Base-by-base conservation (phyloP, 2,329 filamentous ascomycete genomes). In the Graphiopsis chlorocephala region DNA sequence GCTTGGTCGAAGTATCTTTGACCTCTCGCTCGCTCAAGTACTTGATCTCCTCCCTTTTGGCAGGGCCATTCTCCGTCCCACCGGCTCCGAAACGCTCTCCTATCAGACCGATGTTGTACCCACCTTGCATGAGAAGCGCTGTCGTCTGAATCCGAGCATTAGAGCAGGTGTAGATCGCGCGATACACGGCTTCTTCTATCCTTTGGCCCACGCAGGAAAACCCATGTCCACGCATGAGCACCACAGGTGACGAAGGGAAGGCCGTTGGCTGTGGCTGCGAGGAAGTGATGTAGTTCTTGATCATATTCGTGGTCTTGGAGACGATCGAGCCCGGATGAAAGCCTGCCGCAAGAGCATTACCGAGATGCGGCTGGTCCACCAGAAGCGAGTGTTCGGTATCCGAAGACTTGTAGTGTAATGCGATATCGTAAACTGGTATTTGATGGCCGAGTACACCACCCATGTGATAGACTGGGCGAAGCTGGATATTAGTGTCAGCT, bases 151-250 rank as follows among this genome's bases (percentile, higher is more conserved):
- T 71, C 56, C 76, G 74, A 1, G 81, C 80, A 45, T 77, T 77
- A 3, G 67, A 65, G 60, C 70, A 72, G 1, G 79, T 81, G 68
- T 79, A 82, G 23, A 81, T 77, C 1, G 79, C 77, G 61, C 80
- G 77, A 65, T 77, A 81, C 0, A 82, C 80, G 0, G 76, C 79
- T 67, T 81, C 79, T 68, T 81, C 77, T 63, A 82, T 78, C 10
- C 75, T 74, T 2, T 72, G 70, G 0, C 78, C 80, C 0, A 77
- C 71, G 12, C 76, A 78, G 1, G 79, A 80, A 65, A 82, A 82
- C 26, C 81, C 81, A 66, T 82, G 80, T 1, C 77, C 76, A 61
- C 79, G 78, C 73, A 81, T 78, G 17, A 77, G 66, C 50, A 76
- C 73, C 1, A 71, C 71, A 0, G 69, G 68, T 35, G 69, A 63